phyloP scores from a whole-genome alignment of 768 basidiomycete genomes.

The Leccinum imitatum region DNA sequence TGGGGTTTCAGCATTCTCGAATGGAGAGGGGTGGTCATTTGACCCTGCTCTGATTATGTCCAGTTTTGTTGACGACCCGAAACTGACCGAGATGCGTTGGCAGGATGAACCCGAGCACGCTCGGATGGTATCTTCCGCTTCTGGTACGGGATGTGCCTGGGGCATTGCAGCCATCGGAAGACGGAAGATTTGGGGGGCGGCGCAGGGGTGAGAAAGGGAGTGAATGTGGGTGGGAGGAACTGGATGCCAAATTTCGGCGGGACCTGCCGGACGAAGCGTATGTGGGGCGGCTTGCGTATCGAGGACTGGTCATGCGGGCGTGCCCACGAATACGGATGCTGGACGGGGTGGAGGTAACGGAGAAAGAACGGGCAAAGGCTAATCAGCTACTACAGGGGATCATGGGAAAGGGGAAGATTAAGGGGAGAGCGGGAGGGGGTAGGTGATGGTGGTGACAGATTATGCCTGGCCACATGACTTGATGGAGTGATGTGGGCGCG shows the following conservation, averaged over 20 bases:
- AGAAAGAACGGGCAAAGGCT: slow-evolving; percentile 85
- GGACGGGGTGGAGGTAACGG: slow-evolving; percentile 83
- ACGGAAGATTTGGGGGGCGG: slow-evolving; percentile 20
- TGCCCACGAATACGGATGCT: slow-evolving; percentile 66
- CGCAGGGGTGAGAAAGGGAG: slow-evolving; percentile 33
- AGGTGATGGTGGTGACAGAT: slow-evolving; percentile 25
- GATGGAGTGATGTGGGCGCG: slow-evolving; percentile 13
- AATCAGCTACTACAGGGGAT: slow-evolving; percentile 62
- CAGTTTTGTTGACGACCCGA: slow-evolving; percentile 21
- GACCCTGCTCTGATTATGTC: background rate
- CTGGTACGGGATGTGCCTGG: slow-evolving; percentile 69
- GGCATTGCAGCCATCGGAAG: slow-evolving; percentile 62
- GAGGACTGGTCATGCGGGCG: slow-evolving; percentile 81
- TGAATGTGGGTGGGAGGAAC: slow-evolving; percentile 59
- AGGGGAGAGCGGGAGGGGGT: slow-evolving; percentile 23
- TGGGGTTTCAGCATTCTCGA: slow-evolving; percentile 14
- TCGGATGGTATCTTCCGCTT: slow-evolving; percentile 93
- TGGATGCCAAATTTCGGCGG: slow-evolving; percentile 85
- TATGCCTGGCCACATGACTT: slow-evolving; percentile 32
- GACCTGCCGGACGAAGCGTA: slow-evolving; percentile 89
- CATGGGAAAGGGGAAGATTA: slow-evolving; percentile 42
- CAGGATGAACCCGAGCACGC: slow-evolving; percentile 95
- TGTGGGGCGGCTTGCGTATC: slow-evolving; percentile 83
- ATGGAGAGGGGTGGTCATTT: background rate
- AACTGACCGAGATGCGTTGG: slow-evolving; percentile 24